These are phyloP conservation scores for Trichocladium uniseriatum DNA, from an alignment of 495 filamentous ascomycete genomes.

Conservation along the genomic window DNA sequence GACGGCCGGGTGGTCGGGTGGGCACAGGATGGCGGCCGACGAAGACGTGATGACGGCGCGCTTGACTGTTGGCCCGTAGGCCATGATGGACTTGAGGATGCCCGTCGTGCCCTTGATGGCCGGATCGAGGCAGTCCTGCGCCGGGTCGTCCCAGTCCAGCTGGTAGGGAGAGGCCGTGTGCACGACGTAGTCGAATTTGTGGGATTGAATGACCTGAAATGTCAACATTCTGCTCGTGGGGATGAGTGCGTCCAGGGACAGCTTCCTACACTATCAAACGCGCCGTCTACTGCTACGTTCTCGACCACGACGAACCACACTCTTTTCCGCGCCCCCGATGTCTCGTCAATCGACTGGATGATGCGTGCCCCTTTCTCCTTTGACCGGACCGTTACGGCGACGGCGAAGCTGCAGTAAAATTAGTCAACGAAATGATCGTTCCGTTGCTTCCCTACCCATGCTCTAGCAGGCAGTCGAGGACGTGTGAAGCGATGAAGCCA, in stretches of 20 bases:
- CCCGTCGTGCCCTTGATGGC: conserved; percentile 37
- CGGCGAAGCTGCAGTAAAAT: conserved; percentile 30
- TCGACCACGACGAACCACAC: conserved; percentile 29
- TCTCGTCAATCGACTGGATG: conserved; percentile 21
- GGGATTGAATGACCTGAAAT: conserved; percentile 18
- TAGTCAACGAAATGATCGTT: neutral
- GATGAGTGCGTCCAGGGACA: too few species aligned
- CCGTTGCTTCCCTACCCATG: conserved; percentile 17
- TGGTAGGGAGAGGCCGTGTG: conserved; percentile 40
- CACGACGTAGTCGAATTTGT: conserved; percentile 33
- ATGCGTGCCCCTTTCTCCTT: conserved; percentile 31
- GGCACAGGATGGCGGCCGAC: conserved; percentile 32
- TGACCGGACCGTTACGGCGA: conserved; percentile 34
- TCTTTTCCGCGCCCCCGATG: neutral
- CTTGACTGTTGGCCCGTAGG: conserved; percentile 26
- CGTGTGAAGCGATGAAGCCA: conserved; percentile 36
- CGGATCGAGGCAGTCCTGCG: conserved; percentile 33
- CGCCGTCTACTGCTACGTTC: conserved; percentile 26
- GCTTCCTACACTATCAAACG: conserved; percentile 27
- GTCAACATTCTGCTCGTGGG: too few species aligned
- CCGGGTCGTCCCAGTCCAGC: conserved; percentile 27
- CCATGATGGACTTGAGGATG: conserved; percentile 30
- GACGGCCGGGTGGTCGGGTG: conserved; percentile 26
- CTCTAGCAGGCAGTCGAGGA: conserved; percentile 28
- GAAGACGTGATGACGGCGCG: conserved; percentile 40